These are phyloP conservation scores for Coleophoma cylindrospora DNA, from an alignment of 2,329 filamentous ascomycete species.

Conservation along the genomic window DNA sequence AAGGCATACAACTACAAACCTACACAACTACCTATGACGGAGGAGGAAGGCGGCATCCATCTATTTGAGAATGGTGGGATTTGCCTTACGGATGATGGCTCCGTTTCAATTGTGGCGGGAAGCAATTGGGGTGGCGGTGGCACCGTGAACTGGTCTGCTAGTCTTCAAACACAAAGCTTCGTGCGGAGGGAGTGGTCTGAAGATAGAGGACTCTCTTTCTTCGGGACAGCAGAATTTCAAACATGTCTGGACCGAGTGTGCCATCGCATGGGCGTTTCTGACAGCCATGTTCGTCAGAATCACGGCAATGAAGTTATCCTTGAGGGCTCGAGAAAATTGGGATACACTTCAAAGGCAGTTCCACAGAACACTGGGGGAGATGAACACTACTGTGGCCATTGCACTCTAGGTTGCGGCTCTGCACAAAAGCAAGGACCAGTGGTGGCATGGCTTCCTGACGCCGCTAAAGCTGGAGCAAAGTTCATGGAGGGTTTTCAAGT, in stretches of 20 bases:
- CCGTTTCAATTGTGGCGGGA: constrained; percentile 60
- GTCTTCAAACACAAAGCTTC: constrained; percentile 62
- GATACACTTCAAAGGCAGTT: constrained; percentile 63
- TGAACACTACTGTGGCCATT: constrained; percentile 70
- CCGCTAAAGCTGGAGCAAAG: constrained; percentile 67
- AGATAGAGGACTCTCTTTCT: constrained; percentile 61
- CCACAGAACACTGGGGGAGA: constrained; percentile 75
- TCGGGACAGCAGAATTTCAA: constrained; percentile 70
- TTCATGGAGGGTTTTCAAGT: constrained; percentile 82
- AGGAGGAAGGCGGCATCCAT: constrained; percentile 52
- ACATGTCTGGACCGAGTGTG: constrained; percentile 76
- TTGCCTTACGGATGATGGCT: constrained; percentile 48
- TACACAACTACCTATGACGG: constrained; percentile 68
- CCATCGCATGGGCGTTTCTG: constrained; percentile 69
- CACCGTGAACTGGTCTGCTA: constrained; percentile 78
- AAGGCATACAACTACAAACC: constrained; percentile 75
- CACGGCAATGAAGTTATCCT: constrained; percentile 66
- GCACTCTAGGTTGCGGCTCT: constrained; percentile 55
- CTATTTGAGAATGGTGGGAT: constrained; percentile 67
- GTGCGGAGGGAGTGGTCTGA: constrained; percentile 80
- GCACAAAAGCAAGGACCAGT: constrained; percentile 75
- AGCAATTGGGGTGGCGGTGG: constrained; percentile 81
- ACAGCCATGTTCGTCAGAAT: constrained; percentile 65
- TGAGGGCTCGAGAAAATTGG: constrained; percentile 68
- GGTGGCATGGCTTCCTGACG: constrained; percentile 74